Percentiles rank a stretch among this genome's conserved stretches.
These are phyloP conservation scores for Suillus hirtellus DNA, from an alignment of 768 basidiomycete species.

Conservation along the genomic window DNA sequence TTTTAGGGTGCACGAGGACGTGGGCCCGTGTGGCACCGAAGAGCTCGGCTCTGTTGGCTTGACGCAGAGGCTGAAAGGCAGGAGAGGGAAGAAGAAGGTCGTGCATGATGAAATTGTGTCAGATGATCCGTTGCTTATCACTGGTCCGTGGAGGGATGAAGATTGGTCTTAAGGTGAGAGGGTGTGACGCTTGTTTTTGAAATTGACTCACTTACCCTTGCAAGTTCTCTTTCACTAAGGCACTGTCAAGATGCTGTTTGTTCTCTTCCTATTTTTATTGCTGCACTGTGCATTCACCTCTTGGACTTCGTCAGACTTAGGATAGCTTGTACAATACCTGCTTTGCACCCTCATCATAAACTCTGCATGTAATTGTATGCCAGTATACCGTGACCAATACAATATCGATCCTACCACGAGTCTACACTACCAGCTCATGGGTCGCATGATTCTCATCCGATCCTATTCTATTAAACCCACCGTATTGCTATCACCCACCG, in stretches of 20 bases:
- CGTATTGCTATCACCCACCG: background rate
- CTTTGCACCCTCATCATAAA: background rate
- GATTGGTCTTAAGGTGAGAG: conserved; percentile 15
- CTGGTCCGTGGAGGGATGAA: conserved; percentile 14
- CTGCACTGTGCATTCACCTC: background rate
- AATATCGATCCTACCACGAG: background rate
- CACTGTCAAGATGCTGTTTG: background rate
- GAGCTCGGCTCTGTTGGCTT: conserved; percentile 25
- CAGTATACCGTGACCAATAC: background rate
- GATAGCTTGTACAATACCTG: background rate
- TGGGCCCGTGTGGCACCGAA: conserved; percentile 19
- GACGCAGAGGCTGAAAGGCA: background rate
- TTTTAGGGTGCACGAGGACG: conserved; percentile 10
- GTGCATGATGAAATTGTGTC: conserved; percentile 8
- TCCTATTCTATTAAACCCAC: background rate
- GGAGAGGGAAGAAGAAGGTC: background rate
- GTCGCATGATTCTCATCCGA: background rate
- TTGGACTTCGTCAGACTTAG: background rate
- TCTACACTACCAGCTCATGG: background rate
- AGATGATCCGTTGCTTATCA: conserved; percentile 34
- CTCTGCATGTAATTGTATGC: background rate
- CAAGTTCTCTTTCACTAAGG: background rate
- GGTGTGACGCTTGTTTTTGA: background rate
- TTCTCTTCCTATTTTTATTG: background rate
- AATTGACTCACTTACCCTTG: background rate